Base-by-base conservation (phyloP, 257 asterid species). In the Vinca minor region DNA sequence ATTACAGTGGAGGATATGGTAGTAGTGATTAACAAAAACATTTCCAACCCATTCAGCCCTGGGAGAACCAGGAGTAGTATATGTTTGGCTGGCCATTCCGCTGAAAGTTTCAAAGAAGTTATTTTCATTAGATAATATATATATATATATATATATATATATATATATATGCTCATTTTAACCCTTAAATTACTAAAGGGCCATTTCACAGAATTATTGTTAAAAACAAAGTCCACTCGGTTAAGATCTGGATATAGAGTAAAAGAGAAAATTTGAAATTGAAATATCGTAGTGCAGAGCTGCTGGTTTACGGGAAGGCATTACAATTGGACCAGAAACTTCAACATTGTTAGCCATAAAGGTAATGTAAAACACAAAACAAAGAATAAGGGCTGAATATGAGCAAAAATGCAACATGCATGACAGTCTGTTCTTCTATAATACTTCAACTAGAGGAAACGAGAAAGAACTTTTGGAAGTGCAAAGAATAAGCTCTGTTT, bases 21-120 rank as follows among this genome's bases (percentile, higher is more conserved):
- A 92, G 77, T 92, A 92, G 72, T 87, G 96, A 79, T 89, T 94
- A 41, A 92, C 98, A 72, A 92, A 92, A 59, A 94, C 97, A 79
- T 92, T 85, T 64, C 96, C 98, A 70, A 92, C 85, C 67, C 84
- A 88, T 77, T 88, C 87, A 59, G 96, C 93, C 81, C 84, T 79
- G 38, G 89, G 73, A 60, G 80, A 79, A 34, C 71, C 44, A 58
- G 85, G 79, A 53, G 59, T 70, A 69, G 28, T 18, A 61, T 78
- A 79, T 35, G 83, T 46, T 77, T 74, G 81, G 38, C 69, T 74
- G 71, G 92, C 93, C 98, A 88, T 91, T 81, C 77, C 34, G 38
- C 65, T 67, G 63, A 62, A 55, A 26, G 36, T 67, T 21, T 46
- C 25, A 59, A 48, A 49, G 29, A 64, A 26, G 60, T 60, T 23